phyloP scores from a whole-genome alignment of 768 basidiomycete species.

The Plicaturopsis crispa region DNA sequence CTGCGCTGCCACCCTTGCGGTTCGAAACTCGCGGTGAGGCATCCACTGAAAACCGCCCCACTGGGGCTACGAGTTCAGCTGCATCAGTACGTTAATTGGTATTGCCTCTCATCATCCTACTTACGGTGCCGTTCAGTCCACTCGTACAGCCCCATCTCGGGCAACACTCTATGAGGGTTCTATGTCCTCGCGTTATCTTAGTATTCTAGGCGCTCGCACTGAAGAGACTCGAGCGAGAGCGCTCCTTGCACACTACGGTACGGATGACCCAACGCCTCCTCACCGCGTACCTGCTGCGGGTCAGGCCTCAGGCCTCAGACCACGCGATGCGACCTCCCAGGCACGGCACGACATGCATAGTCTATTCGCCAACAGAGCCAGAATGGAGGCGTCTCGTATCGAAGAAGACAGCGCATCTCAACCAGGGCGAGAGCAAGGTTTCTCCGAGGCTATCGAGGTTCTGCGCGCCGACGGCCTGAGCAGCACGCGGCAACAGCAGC shows the following conservation, averaged over 20 bases:
- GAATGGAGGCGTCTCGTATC: slow-evolving; percentile 21
- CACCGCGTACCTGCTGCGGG: neutral
- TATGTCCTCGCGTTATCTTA: neutral
- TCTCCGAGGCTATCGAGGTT: slow-evolving; percentile 22
- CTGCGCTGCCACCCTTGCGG: neutral
- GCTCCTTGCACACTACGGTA: slow-evolving; percentile 6
- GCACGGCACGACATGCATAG: slow-evolving; percentile 14
- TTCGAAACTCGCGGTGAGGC: neutral
- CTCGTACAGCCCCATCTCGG: too few species aligned
- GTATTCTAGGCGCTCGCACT: neutral
- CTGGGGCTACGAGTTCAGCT: neutral
- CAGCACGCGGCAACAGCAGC: slow-evolving; percentile 21
- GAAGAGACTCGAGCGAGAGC: slow-evolving; percentile 4
- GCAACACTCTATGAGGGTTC: too few species aligned
- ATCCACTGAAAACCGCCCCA: neutral
- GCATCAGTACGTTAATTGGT: neutral
- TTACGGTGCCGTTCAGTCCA: too few species aligned
- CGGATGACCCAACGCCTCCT: neutral
- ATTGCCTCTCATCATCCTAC: too few species aligned
- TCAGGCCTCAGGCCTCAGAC: too few species aligned
- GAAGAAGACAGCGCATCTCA: slow-evolving; percentile 9
- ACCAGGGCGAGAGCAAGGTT: slow-evolving; percentile 12
- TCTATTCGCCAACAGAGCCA: slow-evolving; percentile 16
- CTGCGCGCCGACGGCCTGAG: slow-evolving; percentile 23
- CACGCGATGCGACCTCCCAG: slow-evolving; percentile 1